phyloP scores from a whole-genome alignment of 2,329 filamentous ascomycete genomes.

The Allantophomopsis cytisporea region DNA sequence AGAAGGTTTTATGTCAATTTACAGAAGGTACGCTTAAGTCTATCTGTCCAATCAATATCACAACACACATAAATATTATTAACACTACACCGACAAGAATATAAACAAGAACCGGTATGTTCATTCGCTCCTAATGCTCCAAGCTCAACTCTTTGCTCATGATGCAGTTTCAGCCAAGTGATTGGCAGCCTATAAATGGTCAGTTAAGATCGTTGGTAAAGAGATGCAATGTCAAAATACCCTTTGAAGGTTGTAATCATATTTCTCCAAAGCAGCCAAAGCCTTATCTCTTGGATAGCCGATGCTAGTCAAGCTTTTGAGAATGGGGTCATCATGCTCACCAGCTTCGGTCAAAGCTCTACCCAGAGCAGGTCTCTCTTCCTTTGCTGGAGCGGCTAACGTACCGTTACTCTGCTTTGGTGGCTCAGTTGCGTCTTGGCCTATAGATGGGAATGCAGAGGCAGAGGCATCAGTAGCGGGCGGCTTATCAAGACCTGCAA shows the following conservation, averaged over 20 bases:
- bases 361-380: slow-evolving; percentile 33
- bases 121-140: no score
- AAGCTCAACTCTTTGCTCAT: no score
- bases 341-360: slow-evolving; percentile 60
- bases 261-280: slow-evolving; percentile 75
- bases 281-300: slow-evolving; percentile 67
- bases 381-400: slow-evolving; percentile 3
- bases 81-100: no score
- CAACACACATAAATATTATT: no score
- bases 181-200: slow-evolving; percentile 16
- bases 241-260: slow-evolving; percentile 91
- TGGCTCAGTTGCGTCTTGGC: slow-evolving; percentile 9
- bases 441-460: not conserved
- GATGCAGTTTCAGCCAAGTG: slow-evolving; percentile 11
- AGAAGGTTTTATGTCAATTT: no score
- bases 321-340: slow-evolving; percentile 79
- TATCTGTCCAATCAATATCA: no score
- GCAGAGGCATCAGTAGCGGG: slow-evolving; percentile 16
- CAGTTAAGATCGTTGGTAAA: not conserved
- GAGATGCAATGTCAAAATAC: slow-evolving; percentile 29
- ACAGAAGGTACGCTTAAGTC: no score
- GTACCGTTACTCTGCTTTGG: slow-evolving; percentile 8
- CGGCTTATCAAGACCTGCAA: slow-evolving; percentile 61
- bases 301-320: slow-evolving; percentile 84
- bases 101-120: no score